Evolutionary conservation across 306 rosid species (phyloP), one percentile per base, ranked within the genome.

Genomic region (Dryas alaskensis): DNA sequence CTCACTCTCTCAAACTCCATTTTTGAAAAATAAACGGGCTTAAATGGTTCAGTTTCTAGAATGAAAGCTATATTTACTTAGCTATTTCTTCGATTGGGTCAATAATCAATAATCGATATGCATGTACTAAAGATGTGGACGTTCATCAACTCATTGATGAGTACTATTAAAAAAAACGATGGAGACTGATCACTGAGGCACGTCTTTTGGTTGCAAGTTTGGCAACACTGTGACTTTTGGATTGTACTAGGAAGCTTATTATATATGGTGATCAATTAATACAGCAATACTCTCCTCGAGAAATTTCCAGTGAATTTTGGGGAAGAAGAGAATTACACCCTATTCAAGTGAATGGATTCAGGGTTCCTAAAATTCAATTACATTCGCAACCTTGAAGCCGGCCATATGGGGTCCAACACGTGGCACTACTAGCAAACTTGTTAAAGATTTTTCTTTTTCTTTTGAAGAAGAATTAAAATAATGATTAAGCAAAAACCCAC

Each of bases 91-190:
- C 62, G 45, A 47, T 47, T 61, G 8, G 11, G 10, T 63, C 39
- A 61, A 44, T 4, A 31, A 31, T 31, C 37, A 31, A 2, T 31
- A 31, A 31, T 31, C 2, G 37, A n/a, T 11, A 48, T 55, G 10
- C 46, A 5, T 43, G 22, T 59, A 73, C 58, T 72, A 51, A 82
- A 66, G 69, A 60, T 70, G 80, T 82, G 85, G 84, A 65, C 52
- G 16, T 55, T 74, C 48, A 64, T 69, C 37, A 31, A 31, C 3
- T 31, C 67, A 72, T 73, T 76, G 9, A 7, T 70, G n/a, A 75
- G 60, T 47, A 52, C 17, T 14, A 42, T 14, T 31, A 2, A 31
- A 31, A 49, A 48, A 19, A 6, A 74, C 52, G 68, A 78, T 48
- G 52, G 79, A 71, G 75, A 78, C 10, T 48, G 68, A 48, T 74